Percentiles rank a stretch among this genome's conserved stretches.
Evolutionary conservation across 148 eudicot species (phyloP).

Genomic region (Chenopodium suecicum): DNA sequence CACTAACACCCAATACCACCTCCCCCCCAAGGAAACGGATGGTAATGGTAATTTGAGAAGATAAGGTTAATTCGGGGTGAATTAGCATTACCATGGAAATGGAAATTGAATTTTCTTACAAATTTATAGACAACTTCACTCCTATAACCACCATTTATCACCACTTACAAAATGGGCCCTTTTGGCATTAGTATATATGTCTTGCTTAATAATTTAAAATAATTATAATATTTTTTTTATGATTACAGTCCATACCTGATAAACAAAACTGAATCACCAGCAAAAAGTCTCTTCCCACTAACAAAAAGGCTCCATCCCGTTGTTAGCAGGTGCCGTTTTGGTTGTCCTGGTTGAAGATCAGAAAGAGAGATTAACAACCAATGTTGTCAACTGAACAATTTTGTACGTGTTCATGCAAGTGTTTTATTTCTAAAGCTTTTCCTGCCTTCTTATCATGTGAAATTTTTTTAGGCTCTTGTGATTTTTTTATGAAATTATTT

Average conservation of each 20-base stretch:
- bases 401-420: neutral
- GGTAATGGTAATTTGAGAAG: too few species aligned
- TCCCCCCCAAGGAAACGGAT: too few species aligned
- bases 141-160: too few species aligned
- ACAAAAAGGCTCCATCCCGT: conserved; percentile 99
- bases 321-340: conserved; percentile 92
- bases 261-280: conserved; percentile 93
- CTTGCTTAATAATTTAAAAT: too few species aligned
- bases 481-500: neutral
- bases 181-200: too few species aligned
- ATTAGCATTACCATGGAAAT: too few species aligned
- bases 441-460: neutral
- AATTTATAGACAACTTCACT: too few species aligned
- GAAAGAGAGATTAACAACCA: neutral
- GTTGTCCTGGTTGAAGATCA: conserved; percentile 65
- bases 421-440: neutral
- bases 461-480: neutral
- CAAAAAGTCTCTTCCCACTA: conserved; percentile 85
- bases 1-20: too few species aligned
- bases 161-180: too few species aligned
- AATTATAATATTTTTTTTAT: too few species aligned
- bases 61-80: too few species aligned
- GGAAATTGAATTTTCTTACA: too few species aligned
- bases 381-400: neutral
- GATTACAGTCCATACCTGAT: conserved; percentile 53